These are phyloP conservation scores for Amylocarpus encephaloides DNA, from an alignment of 2,329 filamentous ascomycete species.

Conservation along the genomic window DNA sequence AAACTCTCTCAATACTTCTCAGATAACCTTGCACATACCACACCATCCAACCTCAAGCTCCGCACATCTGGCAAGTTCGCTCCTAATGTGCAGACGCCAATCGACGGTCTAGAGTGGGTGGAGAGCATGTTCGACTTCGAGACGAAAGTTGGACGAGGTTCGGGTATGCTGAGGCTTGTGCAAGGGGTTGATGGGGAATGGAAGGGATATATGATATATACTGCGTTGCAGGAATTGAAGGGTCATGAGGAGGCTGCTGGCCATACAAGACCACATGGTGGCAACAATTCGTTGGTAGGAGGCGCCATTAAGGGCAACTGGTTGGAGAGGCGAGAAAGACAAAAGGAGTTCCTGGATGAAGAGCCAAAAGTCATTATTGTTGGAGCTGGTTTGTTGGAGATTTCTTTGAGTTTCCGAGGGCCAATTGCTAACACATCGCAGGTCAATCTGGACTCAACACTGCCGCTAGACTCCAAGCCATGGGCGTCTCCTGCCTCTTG, in stretches of 20 bases:
- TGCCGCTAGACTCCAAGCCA: constrained; percentile 53
- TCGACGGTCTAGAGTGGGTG: constrained; percentile 43
- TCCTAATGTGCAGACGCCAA: constrained; percentile 2
- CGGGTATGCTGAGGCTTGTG: constrained; percentile 48
- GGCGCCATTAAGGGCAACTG: constrained; percentile 45
- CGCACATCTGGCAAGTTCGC: constrained; percentile 10
- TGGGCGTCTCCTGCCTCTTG: constrained; percentile 49
- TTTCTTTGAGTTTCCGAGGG: neutral
- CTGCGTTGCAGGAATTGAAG: constrained; percentile 46
- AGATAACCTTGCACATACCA: constrained; percentile 30
- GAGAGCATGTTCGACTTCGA: constrained; percentile 49
- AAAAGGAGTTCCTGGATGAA: constrained; percentile 37
- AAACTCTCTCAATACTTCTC: constrained; percentile 16
- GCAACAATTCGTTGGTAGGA: constrained; percentile 33
- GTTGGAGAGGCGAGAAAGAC: constrained; percentile 43
- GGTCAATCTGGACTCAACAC: constrained; percentile 54
- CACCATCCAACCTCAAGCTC: constrained; percentile 20
- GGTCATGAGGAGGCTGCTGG: constrained; percentile 43
- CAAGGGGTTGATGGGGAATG: constrained; percentile 37
- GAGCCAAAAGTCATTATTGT: constrained; percentile 55
- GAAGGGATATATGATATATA: constrained; percentile 60
- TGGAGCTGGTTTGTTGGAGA: constrained; percentile 35
- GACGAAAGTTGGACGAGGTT: constrained; percentile 46
- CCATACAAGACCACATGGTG: constrained; percentile 37
- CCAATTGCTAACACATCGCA: neutral